Evolutionary conservation across 2,329 filamentous ascomycete species (phyloP).

Genomic region (Aspergillus sp.): DNA sequence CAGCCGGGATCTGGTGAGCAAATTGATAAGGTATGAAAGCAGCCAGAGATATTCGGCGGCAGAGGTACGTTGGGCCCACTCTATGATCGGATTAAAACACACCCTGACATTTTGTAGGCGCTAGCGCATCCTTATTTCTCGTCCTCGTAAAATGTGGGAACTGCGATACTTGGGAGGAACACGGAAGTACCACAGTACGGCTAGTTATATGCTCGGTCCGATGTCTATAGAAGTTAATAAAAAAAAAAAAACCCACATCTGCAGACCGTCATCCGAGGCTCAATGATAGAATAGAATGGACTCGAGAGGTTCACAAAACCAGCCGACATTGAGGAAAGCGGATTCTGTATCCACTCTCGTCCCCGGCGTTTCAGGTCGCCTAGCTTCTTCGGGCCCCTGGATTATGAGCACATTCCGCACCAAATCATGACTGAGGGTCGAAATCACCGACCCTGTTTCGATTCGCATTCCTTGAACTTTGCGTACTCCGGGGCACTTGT

Average conservation of each 20-base stretch:
- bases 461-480: not conserved
- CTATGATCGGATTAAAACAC: not conserved
- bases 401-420: not conserved
- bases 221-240: not conserved
- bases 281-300: not conserved
- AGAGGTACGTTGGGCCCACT: slow-evolving; percentile 41
- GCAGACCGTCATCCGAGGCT: not conserved
- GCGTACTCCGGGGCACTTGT: too few species aligned
- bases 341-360: not conserved
- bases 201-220: not conserved
- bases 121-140: slow-evolving; percentile 34
- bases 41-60: slow-evolving; percentile 59
- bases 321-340: not conserved
- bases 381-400: not conserved
- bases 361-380: not conserved
- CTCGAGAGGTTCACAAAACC: not conserved
- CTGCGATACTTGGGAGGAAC: not conserved
- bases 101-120: slow-evolving; percentile 24
- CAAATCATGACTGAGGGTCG: not conserved
- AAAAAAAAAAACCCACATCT: not conserved
- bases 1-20: slow-evolving; percentile 59
- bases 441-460: not conserved
- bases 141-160: not conserved
- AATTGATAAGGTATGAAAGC: slow-evolving; percentile 67
- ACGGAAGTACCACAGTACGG: not conserved